Evolutionary conservation across 805 yeast genomes (phyloP).

Genomic region (Barnettozyma californica): DNA sequence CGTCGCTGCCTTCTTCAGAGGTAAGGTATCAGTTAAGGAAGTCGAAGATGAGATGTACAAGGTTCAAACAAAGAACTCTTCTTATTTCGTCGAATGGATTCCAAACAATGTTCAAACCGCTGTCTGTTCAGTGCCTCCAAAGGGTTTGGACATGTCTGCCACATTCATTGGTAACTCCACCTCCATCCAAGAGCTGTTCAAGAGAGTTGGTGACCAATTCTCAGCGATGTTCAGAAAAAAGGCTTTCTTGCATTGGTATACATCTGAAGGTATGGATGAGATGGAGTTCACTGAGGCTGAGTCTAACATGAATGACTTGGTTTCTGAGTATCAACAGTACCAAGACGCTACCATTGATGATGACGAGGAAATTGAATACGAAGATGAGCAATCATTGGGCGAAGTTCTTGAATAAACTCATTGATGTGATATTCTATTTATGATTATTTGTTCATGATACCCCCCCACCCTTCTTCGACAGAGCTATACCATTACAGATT

Average conservation of each 20-base stretch:
- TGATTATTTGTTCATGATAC: slow-evolving; percentile 1
- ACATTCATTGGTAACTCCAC: slow-evolving; percentile 97
- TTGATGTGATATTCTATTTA: neutral
- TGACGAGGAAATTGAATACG: slow-evolving; percentile 42
- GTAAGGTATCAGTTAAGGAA: slow-evolving; percentile 97
- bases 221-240: slow-evolving; percentile 98
- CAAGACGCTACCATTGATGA: slow-evolving; percentile 89
- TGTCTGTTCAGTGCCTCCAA: slow-evolving; percentile 91
- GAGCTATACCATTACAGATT: neutral
- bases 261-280: slow-evolving; percentile 99
- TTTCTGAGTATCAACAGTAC: slow-evolving; percentile 93
- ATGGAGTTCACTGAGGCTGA: slow-evolving; percentile 99
- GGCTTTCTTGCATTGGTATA: slow-evolving; percentile 99
- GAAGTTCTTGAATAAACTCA: slow-evolving; percentile 26
- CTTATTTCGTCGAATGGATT: slow-evolving; percentile 98
- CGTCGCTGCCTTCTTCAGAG: slow-evolving; percentile 94
- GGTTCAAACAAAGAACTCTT: slow-evolving; percentile 90
- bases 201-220: slow-evolving; percentile 92
- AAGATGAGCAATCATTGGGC: slow-evolving; percentile 26
- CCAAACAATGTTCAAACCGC: slow-evolving; percentile 99
- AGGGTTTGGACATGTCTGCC: slow-evolving; percentile 85
- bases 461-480: neutral
- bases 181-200: slow-evolving; percentile 98
- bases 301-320: slow-evolving; percentile 95
- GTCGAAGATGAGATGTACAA: slow-evolving; percentile 93